These are phyloP conservation scores for Lagenaria siceraria DNA, from an alignment of 306 rosid genomes.

Conservation along the genomic window DNA sequence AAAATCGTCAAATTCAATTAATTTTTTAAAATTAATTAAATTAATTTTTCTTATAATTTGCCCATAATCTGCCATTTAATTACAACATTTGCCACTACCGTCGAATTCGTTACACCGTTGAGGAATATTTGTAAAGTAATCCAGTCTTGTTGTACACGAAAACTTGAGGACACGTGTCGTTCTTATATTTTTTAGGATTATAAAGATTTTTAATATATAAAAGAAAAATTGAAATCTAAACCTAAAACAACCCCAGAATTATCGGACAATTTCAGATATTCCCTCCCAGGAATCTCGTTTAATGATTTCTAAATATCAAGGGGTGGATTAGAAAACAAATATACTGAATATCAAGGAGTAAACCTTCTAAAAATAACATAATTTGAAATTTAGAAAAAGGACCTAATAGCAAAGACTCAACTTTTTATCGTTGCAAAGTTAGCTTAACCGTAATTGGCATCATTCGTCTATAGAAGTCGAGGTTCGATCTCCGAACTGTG, in stretches of 20 bases:
- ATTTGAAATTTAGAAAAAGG: too few relatives aligned
- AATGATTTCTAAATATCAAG: background rate
- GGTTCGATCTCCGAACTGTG: too few relatives aligned
- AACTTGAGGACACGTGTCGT: background rate
- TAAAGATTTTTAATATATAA: background rate
- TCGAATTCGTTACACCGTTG: background rate
- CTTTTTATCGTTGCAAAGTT: too few relatives aligned
- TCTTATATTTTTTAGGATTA: background rate
- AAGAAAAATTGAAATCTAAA: background rate
- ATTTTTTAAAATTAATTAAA: background rate
- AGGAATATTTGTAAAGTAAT: background rate
- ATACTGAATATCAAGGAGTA: too few relatives aligned
- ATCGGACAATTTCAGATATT: background rate
- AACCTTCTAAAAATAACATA: too few relatives aligned
- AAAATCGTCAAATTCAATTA: background rate
- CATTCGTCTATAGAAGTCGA: too few relatives aligned
- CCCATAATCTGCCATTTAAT: background rate
- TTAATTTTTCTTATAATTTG: background rate
- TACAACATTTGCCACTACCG: background rate
- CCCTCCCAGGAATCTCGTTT: background rate
- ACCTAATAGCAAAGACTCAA: too few relatives aligned
- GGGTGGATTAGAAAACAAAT: too few relatives aligned
- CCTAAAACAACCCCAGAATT: background rate
- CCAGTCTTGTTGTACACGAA: background rate
- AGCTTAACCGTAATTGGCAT: too few relatives aligned